Conservation (phyloP, 345 rosid genomes). For the Dimocarpus longan region DNA sequence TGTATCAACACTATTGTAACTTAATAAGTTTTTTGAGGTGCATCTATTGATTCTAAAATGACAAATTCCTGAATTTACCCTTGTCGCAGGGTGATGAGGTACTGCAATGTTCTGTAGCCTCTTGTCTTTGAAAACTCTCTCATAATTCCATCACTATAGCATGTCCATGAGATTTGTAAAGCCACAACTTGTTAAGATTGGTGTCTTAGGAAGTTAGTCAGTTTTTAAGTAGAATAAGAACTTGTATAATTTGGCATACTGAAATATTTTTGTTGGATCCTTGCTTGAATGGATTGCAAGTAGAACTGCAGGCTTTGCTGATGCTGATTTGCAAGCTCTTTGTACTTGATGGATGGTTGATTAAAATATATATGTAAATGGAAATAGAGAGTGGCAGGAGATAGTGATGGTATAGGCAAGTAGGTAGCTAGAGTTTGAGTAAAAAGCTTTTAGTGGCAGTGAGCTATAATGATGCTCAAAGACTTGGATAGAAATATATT, state of each 20-base stretch:
- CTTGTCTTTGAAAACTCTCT: neutral
- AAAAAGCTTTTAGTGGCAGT: too few species aligned
- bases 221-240: neutral
- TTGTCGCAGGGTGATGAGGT: neutral
- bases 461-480: too few species aligned
- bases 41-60: neutral
- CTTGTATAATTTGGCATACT: slow-evolving; percentile 20
- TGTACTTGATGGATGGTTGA: too few species aligned
- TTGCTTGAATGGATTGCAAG: too few species aligned
- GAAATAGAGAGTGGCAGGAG: too few species aligned
- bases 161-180: neutral
- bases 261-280: slow-evolving; percentile 24
- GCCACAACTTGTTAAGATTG: neutral
- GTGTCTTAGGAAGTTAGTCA: neutral
- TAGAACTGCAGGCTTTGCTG: too few species aligned
- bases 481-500: too few species aligned
- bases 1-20: neutral
- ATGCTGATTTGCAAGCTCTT: too few species aligned
- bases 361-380: too few species aligned
- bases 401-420: too few species aligned
- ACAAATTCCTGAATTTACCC: too few species aligned
- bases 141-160: neutral
- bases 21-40: neutral
- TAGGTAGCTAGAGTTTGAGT: too few species aligned
- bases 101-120: neutral